phyloP scores from a whole-genome alignment of 169 alveolate genomes.

The Condylostoma magnum region DNA sequence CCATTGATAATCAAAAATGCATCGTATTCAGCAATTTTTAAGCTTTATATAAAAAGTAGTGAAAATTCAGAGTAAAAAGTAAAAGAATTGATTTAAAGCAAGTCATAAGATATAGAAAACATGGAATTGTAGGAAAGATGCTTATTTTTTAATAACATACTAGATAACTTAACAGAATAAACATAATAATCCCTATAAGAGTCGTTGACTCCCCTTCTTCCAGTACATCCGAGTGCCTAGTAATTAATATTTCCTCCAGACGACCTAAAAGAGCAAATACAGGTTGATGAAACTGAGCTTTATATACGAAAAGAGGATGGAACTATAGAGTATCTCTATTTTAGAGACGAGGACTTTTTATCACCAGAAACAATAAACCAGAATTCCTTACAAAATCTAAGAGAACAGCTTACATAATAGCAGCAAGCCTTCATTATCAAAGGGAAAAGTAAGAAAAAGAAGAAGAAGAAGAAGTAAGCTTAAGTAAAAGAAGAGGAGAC shows the following conservation, averaged over 20 bases:
- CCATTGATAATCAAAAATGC: constrained; percentile 14
- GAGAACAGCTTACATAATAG: neutral
- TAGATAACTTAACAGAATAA: neutral
- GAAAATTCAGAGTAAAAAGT: neutral
- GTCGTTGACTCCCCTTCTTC: neutral
- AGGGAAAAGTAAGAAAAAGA: constrained; percentile 7
- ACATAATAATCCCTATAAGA: neutral
- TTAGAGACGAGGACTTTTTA: constrained; percentile 16
- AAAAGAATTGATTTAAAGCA: neutral
- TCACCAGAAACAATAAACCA: neutral
- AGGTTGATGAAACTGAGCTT: constrained; percentile 7
- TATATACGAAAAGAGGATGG: constrained; percentile 2
- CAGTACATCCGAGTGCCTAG: constrained; percentile 21
- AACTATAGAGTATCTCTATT: neutral
- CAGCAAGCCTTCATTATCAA: neutral
- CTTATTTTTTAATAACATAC: neutral
- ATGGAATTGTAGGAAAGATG: constrained; percentile 23
- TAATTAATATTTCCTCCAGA: constrained; percentile 11
- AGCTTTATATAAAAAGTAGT: neutral
- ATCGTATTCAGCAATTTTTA: neutral
- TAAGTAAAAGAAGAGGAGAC: neutral
- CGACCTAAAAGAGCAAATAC: neutral
- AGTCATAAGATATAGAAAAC: neutral
- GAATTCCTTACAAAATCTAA: neutral
- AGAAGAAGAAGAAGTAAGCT: neutral